Evolutionary conservation across 306 rosid genomes (phyloP).

Genomic region (Fragaria ananassa): DNA sequence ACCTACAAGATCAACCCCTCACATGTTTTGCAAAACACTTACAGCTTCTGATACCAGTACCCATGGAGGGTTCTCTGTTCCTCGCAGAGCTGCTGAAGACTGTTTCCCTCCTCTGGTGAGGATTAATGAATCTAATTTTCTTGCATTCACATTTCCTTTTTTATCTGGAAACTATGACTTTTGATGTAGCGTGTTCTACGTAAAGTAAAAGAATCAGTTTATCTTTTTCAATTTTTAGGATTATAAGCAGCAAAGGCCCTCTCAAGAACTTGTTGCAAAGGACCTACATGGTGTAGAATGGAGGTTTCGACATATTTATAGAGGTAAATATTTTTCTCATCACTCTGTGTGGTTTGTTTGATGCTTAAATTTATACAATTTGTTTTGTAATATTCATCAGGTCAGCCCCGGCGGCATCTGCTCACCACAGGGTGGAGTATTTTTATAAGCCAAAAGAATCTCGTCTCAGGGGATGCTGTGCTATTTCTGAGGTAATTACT

Average conservation of each 20-base stretch:
- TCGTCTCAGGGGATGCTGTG: slow-evolving; percentile 95
- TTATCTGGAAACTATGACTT: background rate
- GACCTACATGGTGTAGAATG: slow-evolving; percentile 92
- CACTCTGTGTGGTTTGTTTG: slow-evolving; percentile 25
- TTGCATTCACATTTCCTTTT: background rate
- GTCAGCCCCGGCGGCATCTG: slow-evolving; percentile 98
- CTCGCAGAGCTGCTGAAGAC: slow-evolving; percentile 98
- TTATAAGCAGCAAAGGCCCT: slow-evolving; percentile 90
- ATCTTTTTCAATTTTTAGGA: slow-evolving; percentile 42
- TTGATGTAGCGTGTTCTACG: background rate
- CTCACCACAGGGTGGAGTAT: slow-evolving; percentile 97
- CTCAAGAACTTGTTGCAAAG: slow-evolving; percentile 94
- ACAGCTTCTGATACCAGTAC: slow-evolving; percentile 98
- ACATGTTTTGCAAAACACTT: slow-evolving; percentile 97
- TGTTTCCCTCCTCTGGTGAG: slow-evolving; percentile 93
- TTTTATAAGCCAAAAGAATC: slow-evolving; percentile 92
- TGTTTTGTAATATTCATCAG: slow-evolving; percentile 43
- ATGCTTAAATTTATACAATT: slow-evolving; percentile 23
- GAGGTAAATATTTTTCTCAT: slow-evolving; percentile 49
- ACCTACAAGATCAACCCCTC: slow-evolving; percentile 82
- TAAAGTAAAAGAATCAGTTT: background rate
- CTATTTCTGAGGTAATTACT: slow-evolving; percentile 74
- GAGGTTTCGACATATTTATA: slow-evolving; percentile 86
- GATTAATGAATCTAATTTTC: slow-evolving; percentile 13
- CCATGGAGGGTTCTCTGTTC: slow-evolving; percentile 96